phyloP scores from a whole-genome alignment of 306 rosid species.

The Malus orientalis region DNA sequence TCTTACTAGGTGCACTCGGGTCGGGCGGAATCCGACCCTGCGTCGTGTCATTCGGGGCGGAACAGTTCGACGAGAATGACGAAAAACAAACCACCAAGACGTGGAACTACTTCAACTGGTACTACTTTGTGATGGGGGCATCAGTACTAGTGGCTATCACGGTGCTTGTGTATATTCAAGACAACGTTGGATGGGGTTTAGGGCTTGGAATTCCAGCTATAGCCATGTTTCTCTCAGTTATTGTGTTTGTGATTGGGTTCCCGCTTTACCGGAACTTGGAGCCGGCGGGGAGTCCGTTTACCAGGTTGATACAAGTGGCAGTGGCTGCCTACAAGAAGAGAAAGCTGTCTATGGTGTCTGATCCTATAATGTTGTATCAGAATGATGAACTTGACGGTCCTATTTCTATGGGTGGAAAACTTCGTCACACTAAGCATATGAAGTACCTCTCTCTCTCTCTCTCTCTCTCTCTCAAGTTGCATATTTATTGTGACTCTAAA shows the following conservation, averaged over 20 bases:
- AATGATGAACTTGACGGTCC: conserved; percentile 64
- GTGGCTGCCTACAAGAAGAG: conserved; percentile 73
- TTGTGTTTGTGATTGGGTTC: conserved; percentile 56
- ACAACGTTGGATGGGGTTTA: conserved; percentile 86
- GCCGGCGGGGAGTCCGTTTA: conserved; percentile 83
- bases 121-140: conserved; percentile 80
- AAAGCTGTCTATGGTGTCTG: conserved; percentile 22
- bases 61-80: conserved; percentile 76
- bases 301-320: conserved; percentile 59
- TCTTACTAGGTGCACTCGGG: conserved; percentile 58
- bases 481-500: too few relatives aligned
- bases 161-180: conserved; percentile 79
- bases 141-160: conserved; percentile 80
- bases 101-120: conserved; percentile 90
- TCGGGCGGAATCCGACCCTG: conserved; percentile 99
- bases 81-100: conserved; percentile 53
- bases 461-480: neutral
- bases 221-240: conserved; percentile 70
- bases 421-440: conserved; percentile 53
- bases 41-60: conserved; percentile 91
- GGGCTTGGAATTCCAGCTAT: conserved; percentile 76
- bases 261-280: conserved; percentile 78
- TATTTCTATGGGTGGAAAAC: conserved; percentile 56
- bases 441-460: conserved; percentile 34
- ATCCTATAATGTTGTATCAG: conserved; percentile 35